Conservation (phyloP, 225 moss, liverwort and hornwort genomes). For the Lunularia cruciata region DNA sequence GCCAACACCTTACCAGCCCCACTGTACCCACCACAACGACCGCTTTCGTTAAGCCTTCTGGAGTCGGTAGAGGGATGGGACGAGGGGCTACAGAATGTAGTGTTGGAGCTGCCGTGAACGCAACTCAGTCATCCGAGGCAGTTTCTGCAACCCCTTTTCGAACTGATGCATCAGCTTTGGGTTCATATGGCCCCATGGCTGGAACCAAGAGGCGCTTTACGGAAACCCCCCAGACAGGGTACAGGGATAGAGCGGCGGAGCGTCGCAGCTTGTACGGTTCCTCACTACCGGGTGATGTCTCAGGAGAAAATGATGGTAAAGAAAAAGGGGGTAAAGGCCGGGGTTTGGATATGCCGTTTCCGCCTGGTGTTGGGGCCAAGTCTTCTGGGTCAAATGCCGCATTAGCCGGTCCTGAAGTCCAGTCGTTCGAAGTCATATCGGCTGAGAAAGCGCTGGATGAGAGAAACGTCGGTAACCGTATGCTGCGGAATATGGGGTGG, state of each 20-base stretch:
- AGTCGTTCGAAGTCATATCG: slow-evolving; percentile 87
- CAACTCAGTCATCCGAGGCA: slow-evolving; percentile 43
- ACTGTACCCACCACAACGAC: slow-evolving; percentile 26
- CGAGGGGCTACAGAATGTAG: slow-evolving; percentile 44
- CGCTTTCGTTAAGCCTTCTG: slow-evolving; percentile 42
- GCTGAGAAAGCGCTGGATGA: slow-evolving; percentile 88
- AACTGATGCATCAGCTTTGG: slow-evolving; percentile 92
- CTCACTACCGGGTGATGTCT: slow-evolving; percentile 65
- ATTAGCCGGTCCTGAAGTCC: slow-evolving; percentile 75
- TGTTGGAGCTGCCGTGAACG: slow-evolving; percentile 35
- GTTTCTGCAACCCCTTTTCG: slow-evolving; percentile 69
- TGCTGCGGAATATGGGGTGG: slow-evolving; percentile 99
- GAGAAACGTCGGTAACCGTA: slow-evolving; percentile 94
- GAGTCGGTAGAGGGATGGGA: slow-evolving; percentile 54
- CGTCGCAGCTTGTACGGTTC: slow-evolving; percentile 87
- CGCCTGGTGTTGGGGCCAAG: slow-evolving; percentile 96
- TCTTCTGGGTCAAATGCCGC: slow-evolving; percentile 49
- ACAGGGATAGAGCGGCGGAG: slow-evolving; percentile 99
- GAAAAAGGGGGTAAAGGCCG: slow-evolving; percentile 81
- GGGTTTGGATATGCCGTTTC: slow-evolving; percentile 95
- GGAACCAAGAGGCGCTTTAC: slow-evolving; percentile 79
- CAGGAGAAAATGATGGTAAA: slow-evolving; percentile 66
- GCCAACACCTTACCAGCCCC: background rate
- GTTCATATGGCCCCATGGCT: slow-evolving; percentile 75
- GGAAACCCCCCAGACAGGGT: slow-evolving; percentile 90